Conservation (phyloP, 108 stramenopile species). For the Licmophora abbreviata region DNA sequence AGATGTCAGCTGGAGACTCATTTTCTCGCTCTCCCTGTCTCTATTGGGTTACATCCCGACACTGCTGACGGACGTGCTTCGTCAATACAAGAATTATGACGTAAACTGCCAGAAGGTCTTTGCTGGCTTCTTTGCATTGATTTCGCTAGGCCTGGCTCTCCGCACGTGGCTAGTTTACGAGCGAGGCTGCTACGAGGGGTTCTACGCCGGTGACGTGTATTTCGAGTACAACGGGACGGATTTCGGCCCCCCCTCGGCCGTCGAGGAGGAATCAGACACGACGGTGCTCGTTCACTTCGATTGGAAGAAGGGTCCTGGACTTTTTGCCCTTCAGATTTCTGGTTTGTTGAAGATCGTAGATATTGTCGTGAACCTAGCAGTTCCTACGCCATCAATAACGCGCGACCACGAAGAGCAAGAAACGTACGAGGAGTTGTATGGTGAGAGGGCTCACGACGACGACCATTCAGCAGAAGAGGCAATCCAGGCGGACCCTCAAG, state of each 20-base stretch:
- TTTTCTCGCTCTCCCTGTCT: constrained; percentile 16
- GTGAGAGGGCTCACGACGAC: too few relatives aligned
- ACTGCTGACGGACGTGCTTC: constrained; percentile 9
- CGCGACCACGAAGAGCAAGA: constrained; percentile 8
- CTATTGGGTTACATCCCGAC: constrained; percentile 11
- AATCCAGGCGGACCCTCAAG: too few relatives aligned
- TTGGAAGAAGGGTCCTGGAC: constrained; percentile 9
- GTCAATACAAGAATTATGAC: constrained; percentile 10
- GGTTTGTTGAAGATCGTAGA: neutral
- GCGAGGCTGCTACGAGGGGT: constrained; percentile 7
- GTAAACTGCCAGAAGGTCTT: constrained; percentile 17
- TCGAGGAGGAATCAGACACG: neutral
- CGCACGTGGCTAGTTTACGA: neutral
- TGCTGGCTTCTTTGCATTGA: constrained; percentile 1
- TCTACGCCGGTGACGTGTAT: constrained; percentile 5
- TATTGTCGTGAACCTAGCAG: constrained; percentile 4
- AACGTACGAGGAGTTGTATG: constrained; percentile 8
- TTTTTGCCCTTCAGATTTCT: constrained; percentile 1
- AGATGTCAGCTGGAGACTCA: constrained; percentile 9
- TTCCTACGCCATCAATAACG: constrained; percentile 13
- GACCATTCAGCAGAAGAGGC: too few relatives aligned
- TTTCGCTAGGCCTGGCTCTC: constrained; percentile 5
- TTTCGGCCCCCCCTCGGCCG: neutral
- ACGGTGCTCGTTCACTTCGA: neutral
- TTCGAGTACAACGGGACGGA: neutral